A percentile compares a stretch with the other conserved stretches of the same genome.
phyloP scores from a whole-genome alignment of 2,329 filamentous ascomycete species.

The Cryphonectria naterciae region DNA sequence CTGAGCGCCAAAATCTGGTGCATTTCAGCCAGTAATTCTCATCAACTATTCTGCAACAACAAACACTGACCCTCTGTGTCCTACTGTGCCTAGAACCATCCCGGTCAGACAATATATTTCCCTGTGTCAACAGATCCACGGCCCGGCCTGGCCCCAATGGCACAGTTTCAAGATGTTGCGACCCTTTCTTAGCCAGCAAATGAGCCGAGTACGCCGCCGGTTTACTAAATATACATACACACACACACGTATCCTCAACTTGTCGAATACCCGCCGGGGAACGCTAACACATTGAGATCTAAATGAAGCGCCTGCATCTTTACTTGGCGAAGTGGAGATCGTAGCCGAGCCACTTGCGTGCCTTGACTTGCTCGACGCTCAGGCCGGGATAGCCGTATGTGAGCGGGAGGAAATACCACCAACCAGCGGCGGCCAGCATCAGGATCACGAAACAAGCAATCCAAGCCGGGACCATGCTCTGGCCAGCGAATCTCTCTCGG shows the following conservation, averaged over 20 bases:
- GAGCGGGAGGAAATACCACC: constrained; percentile 91
- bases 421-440: constrained; percentile 70
- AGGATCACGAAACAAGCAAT: constrained; percentile 75
- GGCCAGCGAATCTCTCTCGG: constrained; percentile 76
- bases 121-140: background rate
- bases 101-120: background rate
- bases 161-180: background rate
- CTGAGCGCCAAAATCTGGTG: background rate
- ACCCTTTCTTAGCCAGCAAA: background rate
- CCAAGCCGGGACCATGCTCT: constrained; percentile 80
- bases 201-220: background rate
- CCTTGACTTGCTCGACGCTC: constrained; percentile 74
- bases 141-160: background rate
- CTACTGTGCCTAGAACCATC: background rate
- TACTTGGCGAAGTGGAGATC: constrained; percentile 99
- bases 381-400: constrained; percentile 95
- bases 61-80: background rate
- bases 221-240: background rate
- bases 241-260: background rate
- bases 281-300: no score
- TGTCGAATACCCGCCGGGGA: background rate
- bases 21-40: background rate
- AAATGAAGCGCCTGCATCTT: constrained; percentile 39
- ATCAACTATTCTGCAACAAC: background rate
- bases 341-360: constrained; percentile 94